Evolutionary conservation across 1,139 yeast genomes (phyloP), one percentile per base, ranked within the genome.

Genomic region (Nakaseomyces delphensis): DNA sequence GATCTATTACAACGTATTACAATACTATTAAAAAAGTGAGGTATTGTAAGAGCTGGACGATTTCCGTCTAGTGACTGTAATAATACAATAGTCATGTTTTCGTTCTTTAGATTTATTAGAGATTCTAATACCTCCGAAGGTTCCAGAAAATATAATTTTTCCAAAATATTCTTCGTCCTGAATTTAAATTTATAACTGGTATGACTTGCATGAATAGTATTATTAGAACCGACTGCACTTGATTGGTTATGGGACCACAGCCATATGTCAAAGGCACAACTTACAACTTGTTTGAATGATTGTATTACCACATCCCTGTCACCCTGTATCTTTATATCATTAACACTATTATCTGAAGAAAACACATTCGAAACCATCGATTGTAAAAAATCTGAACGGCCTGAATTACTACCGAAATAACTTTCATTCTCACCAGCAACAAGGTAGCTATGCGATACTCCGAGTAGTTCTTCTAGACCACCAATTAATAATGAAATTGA

Each of bases 31-130:
- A 84, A 65, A 7, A 86, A 62, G 49, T 74, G 71, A 0, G 95
- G 93, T 16, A 87, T 66, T 0, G 95, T 83, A 3, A 77, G 55
- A 46, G 80, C 85, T 0, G 95, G 83, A 48, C 85, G 75, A 2
- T 95, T 83, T 0, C 94, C 93, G 63, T 89, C 96, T 39, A 91
- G 66, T 8, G 84, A 79, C 59, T 83, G 87, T 8, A 57, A 47
- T 7, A 62, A 40, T 3, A 56, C 50, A 18, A 57, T 38, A 4
- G 51, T 47, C 36, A 43, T 43, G 16, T 49, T 51, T 32, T 47
- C 48, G 21, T 46, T 50, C 11, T 44, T 56, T 11, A 52, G 56
- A 29, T 63, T 66, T 18, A 84, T 70, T 47, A 86, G 62, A 4
- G 77, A 70, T 54, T 83, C 93, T 45, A 87, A 63, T 0, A 83